Base-by-base conservation (phyloP, 1,284 basidiomycete species). In the Dichomitus squalens region DNA sequence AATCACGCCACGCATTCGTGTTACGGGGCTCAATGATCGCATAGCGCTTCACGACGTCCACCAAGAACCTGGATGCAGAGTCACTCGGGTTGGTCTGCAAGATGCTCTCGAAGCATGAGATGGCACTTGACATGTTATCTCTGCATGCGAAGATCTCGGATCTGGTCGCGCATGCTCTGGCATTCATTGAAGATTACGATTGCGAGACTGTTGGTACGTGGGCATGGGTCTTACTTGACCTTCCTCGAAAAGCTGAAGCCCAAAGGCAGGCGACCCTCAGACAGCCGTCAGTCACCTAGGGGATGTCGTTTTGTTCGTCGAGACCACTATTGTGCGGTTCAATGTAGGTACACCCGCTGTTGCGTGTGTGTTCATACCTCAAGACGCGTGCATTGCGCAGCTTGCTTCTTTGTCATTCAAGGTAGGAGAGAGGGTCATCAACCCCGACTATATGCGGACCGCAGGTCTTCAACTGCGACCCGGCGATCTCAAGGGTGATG, bases 261-360 rank as follows among this genome's bases (percentile, higher is more conserved):
- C 25, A 53, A n/a, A 57, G 5, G 33, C 53, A 92, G 90, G 90
- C 40, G 90, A 93, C 71, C 90, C 90, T 20, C 90, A 92, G 70
- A 87, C 85, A 20, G 90, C 90, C 3, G 81, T 92, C 33, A 84
- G 80, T 59, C 86, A 90, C 69, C 73, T 92, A 2, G 90, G 90
- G 3, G 83, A 90, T 57, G 80, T 93, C 14, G 83, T 92, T 23
- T 68, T 92, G 36, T 90, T 93, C 65, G 68, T 85, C 3, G 89
- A 93, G 68, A 80, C 82, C 58, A 78, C 79, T 18, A 69, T 87
- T 27, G 77, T 78, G 23, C 82, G 85, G 52, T 92, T 84, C 67
- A 82, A 86, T 69, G 90, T 85, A 56, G 63, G 78, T 69, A 23
- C 14, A 8, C 23, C 16, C 25, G 4, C 7, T 23, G 3, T 18